Evolutionary conservation across 192 early-diverging fungal species (phyloP).

Genomic region (Funneliformis mosseae): DNA sequence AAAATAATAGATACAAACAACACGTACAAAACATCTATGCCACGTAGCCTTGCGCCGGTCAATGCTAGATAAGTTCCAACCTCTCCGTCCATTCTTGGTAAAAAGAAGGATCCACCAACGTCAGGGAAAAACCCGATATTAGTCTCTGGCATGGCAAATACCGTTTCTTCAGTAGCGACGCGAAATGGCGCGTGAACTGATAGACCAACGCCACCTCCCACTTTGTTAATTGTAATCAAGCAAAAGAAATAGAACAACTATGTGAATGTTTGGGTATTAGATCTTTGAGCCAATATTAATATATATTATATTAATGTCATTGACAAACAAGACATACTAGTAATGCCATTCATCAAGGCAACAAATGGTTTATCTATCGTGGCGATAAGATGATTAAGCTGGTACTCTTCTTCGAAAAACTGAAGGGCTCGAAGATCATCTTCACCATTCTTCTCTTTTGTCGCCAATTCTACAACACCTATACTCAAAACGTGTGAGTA

Average conservation of each 20-base stretch:
- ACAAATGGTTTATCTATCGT: constrained; percentile 88
- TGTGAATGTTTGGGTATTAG: constrained; percentile 16
- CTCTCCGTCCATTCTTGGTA: constrained; percentile 93
- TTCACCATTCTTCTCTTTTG: constrained; percentile 45
- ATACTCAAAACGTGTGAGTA: background rate
- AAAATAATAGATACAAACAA: constrained; percentile 19
- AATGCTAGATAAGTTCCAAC: constrained; percentile 90
- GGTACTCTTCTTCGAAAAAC: constrained; percentile 94
- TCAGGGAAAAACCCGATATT: constrained; percentile 97
- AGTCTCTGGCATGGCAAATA: constrained; percentile 98
- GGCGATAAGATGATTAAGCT: constrained; percentile 89
- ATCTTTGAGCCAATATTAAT: background rate
- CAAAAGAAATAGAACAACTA: constrained; percentile 7
- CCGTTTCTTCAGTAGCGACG: constrained; percentile 92
- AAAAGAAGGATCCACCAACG: constrained; percentile 93
- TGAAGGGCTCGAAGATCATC: constrained; percentile 53
- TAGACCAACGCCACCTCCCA: constrained; percentile 98
- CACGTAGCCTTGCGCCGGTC: constrained; percentile 79
- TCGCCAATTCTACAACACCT: constrained; percentile 41
- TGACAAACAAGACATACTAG: constrained; percentile 55
- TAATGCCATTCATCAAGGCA: constrained; percentile 84
- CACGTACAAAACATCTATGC: constrained; percentile 80
- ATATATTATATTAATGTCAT: background rate
- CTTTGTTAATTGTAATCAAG: constrained; percentile 43
- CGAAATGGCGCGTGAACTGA: constrained; percentile 95